Conservation (phyloP, 225 moss, liverwort and hornwort species). For the Bryoerythrophyllum caledonicum region DNA sequence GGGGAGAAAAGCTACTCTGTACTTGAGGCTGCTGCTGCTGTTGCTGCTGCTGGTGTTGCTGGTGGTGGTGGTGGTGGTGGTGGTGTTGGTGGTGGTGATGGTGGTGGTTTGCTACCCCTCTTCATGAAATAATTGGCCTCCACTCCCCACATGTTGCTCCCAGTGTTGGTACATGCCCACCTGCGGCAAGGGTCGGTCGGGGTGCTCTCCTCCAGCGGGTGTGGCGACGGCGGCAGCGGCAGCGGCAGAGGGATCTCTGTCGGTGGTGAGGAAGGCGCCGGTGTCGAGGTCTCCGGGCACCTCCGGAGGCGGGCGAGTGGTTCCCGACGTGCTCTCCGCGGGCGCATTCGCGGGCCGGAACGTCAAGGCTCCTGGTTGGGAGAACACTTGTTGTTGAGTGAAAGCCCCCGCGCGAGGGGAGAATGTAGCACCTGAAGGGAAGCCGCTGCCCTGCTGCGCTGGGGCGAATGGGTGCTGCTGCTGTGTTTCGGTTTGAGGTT, state of each 20-base stretch:
- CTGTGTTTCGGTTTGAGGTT: conserved; percentile 27
- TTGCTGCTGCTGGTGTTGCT: no score
- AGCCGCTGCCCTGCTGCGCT: conserved; percentile 39
- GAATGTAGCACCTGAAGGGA: conserved; percentile 32
- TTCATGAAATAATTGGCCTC: conserved; percentile 37
- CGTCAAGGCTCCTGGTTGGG: conserved; percentile 34
- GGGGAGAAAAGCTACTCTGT: conserved; percentile 2
- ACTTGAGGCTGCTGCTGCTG: conserved; percentile 12
- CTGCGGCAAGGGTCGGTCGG: conserved; percentile 37
- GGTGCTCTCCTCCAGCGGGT: conserved; percentile 21
- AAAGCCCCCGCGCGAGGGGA: conserved; percentile 32
- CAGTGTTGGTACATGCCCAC: conserved; percentile 41
- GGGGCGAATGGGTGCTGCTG: conserved; percentile 24
- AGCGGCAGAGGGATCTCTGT: conserved; percentile 2
- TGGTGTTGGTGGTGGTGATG: no score
- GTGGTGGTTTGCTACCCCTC: conserved; percentile 14
- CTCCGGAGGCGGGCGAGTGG: conserved; percentile 24
- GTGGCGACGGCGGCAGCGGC: no score
- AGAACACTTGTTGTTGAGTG: conserved; percentile 25
- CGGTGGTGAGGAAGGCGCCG: conserved; percentile 30
- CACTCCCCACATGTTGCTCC: conserved; percentile 38
- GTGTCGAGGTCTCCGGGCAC: conserved; percentile 25
- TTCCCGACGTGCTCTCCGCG: conserved; percentile 34
- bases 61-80: no score
- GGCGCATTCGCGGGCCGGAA: conserved; percentile 30